phyloP scores from a whole-genome alignment of 306 rosid species.

The Lathyrus oleraceus region DNA sequence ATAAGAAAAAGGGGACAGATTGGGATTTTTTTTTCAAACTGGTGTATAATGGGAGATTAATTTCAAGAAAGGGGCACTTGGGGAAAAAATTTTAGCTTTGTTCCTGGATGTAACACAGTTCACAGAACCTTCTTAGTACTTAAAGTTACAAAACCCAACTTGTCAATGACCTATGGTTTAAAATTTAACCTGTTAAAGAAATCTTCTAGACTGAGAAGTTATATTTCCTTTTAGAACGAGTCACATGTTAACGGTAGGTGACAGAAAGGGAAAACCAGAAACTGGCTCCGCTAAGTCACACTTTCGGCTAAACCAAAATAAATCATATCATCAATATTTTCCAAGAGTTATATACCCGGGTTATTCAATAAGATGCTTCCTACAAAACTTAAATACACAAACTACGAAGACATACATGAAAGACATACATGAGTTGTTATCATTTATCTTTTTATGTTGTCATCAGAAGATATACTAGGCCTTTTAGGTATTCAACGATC shows the following conservation, averaged over 20 bases:
- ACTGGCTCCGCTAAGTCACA: slow-evolving; percentile 3
- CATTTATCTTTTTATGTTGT: slow-evolving; percentile 58
- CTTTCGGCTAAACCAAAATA: slow-evolving; percentile 21
- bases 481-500: slow-evolving; percentile 89
- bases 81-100: background rate
- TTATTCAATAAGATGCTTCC: slow-evolving; percentile 9
- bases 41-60: no score
- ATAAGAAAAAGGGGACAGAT: no score
- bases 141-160: background rate
- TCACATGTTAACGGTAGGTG: background rate
- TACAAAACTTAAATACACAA: slow-evolving; percentile 2
- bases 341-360: background rate
- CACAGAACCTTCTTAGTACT: background rate
- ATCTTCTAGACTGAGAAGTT: background rate
- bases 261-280: background rate
- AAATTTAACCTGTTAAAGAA: background rate
- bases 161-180: background rate
- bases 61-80: no score
- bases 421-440: background rate
- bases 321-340: background rate
- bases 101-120: background rate
- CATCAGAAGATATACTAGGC: slow-evolving; percentile 73
- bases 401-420: background rate
- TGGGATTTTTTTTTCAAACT: no score
- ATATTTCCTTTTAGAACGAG: background rate